Base-by-base conservation (phyloP, 257 asterid genomes). In the Echites panduratus region DNA sequence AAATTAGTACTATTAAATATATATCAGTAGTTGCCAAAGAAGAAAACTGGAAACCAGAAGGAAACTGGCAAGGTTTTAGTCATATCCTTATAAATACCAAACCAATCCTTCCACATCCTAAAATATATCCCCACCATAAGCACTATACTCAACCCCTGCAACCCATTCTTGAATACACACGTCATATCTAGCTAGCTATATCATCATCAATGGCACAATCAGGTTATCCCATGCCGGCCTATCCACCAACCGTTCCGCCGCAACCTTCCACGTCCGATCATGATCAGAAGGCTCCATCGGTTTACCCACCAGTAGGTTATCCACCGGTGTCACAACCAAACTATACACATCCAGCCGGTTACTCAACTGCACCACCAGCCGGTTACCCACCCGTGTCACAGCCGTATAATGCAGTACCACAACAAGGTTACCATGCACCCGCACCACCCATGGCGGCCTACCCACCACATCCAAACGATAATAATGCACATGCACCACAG, bases 171-270 rank as follows among this genome's bases (percentile, higher is more conserved):
- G 40, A 58, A 58, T 59, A 59, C 8, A 59, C 8, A 32, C 38
- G 26, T 26, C 20, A 20, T 13, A n/a, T n/a, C n/a, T n/a, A n/a
- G n/a, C 38, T 11, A 59, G 2, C 66, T 32, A 32, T 32, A 32
- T 32, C 38, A 1, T 32, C 38, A 27, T 35, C 45, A 20, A 68
- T 68, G 73, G 73, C 62, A 19, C 73, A 69, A 20, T 58, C 47
- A 8, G 41, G 43, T 69, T 69, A 69, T 56, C 73, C 73, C 7
- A 10, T 6, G 3, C 68, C 68, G 2, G 4, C 24, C 10, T 62
- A 63, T 47, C 68, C 68, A 32, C 67, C 67, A 13, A 2, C 41
- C 1, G 32, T 22, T 13, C 66, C 35, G 38, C 8, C 0, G 3
- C 41, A 27, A 11, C 19, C 57, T 16, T 32, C 38, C 38, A 19